Base-by-base conservation (phyloP, 116 monocot species). In the Posidonia oceanica region DNA sequence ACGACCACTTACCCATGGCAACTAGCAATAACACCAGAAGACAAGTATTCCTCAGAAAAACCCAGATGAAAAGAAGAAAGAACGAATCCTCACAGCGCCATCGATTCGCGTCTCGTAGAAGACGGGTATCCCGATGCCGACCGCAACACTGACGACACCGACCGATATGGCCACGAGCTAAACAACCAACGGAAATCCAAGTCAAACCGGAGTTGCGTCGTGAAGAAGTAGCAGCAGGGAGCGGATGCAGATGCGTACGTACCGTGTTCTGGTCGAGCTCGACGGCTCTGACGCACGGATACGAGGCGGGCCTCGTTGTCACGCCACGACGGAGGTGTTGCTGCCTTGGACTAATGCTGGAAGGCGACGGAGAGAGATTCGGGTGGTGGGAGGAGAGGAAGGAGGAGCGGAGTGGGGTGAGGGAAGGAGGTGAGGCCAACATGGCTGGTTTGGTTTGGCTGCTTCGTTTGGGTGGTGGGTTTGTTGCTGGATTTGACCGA, bases 51-150 rank as follows among this genome's bases (percentile, higher is more conserved):
- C 20, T 20, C 15, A 18, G 15, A 0, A 6, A 51, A 44, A 64
- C 6, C 22, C 51, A 61, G 51, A 57, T 15, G 13, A 51, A 54
- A 21, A 14, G 52, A 51, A 52, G 44, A 52, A 68, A 16, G 8
- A 8, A 37, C 13, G 39, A 18, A 29, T 65, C 71, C 78, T 90
- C 18, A 94, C 94, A 52, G 91, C 80, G 72, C 69, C 91, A 52
- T 91, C 84, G 39, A 91, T 94, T 71, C 91, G 88, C 3, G 76
- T 72, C 81, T 94, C 94, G 56, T 91, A 94, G 76, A 94, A 94
- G 53, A 88, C 59, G 0, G 94, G 91, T 48, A 94, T 86, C 22
- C 88, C 91, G 14, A 94, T 79, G 29, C 94, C 94, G 39, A 91
- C 65, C 3, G 86, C 94, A 23, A 91, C 82, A 66, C 91, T 94